Evolutionary conservation across 768 basidiomycete species (phyloP), one percentile per base, ranked within the genome.

Genomic region (Russula vinacea): DNA sequence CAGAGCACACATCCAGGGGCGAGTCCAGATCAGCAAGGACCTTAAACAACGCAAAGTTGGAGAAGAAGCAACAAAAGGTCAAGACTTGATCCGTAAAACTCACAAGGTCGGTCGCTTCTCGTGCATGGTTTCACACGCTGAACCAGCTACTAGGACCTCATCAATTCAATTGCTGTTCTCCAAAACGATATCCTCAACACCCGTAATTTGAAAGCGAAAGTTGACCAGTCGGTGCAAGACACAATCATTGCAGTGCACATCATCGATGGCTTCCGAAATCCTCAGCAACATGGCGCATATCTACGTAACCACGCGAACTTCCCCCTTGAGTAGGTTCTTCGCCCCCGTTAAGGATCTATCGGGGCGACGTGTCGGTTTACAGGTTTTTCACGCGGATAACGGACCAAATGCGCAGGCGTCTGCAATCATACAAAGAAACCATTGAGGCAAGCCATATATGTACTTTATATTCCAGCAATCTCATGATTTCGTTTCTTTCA

Each of bases 301-400:
- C 76, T 92, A 56, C 91, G 89, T 71, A 88, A 88, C 56, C 84
- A 91, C 64, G 88, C 91, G 2, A 80, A 78, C n/a, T 94, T 92
- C 74, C 91, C 91, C 26, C 76, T 90, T 11, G 91, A 92, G 89
- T 92, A 68, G 53, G 86, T 78, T 42, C 22, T 5, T 22, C 22
- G 45, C 50, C 40, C 45, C 37, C 19, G 22, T 51, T 10, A 13
- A 14, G 7, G 32, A n/a, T 56, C 52, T 35, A 8, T 22, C 2
- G 47, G 13, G 42, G 3, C 7, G 14, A 40, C 10, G 26, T 33
- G 52, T 52, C 40, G 42, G 55, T 17, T 5, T 22, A 1, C 61
- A 91, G 90, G 69, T 90, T 85, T 74, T 92, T 92, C 76, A 80
- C 77, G 29, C 82, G 89, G 24, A 82, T 90, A 40, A 85, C 88